Evolutionary conservation across 768 basidiomycete genomes (phyloP), one percentile per base, ranked within the genome.

Genomic region (Mycena leptocephala): DNA sequence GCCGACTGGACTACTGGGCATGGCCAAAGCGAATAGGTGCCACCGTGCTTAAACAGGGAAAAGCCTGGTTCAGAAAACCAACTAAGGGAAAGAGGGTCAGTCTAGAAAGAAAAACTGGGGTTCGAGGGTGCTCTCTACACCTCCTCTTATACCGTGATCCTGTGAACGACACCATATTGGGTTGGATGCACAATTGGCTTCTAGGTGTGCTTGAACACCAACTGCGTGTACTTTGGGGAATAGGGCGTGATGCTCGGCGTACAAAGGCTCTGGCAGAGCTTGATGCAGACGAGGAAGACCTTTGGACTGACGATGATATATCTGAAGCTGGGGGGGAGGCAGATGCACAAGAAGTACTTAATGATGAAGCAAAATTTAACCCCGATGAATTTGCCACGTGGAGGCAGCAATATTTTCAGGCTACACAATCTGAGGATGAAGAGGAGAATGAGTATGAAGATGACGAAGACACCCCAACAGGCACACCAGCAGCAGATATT

Each of bases 111-210:
- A 37, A 68, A 28, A 67, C 30, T 43, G 79, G 81, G 2, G 70
- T 79, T 5, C 56, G 81, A 1, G 75, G 66, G 66, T 77, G 77
- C 24, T 61, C 74, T 30, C 24, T 79, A 10, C 72, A 78, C 70
- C 30, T 69, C 22, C 33, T 79, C 26, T 46, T 33, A 24, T 75
- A 80, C 43, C n/a, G n/a, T n/a, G n/a, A n/a, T n/a, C n/a, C n/a
- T n/a, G n/a, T n/a, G n/a, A n/a, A n/a, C n/a, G n/a, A 75, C 72
- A 55, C 69, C 67, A 65, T 65, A 32, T 32, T 65, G 13, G 55
- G 55, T 5, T 56, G 8, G 3, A 56, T 56, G 55, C n/a, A n/a
- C n/a, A n/a, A n/a, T n/a, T n/a, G n/a, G n/a, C n/a, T n/a, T n/a
- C n/a, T n/a, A n/a, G n/a, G n/a, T n/a, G n/a, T n/a, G n/a, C n/a